Percentiles rank a stretch among this genome's conserved stretches.
Evolutionary conservation across 805 yeast species (phyloP).

Genomic region (Peterozyma xylosa): DNA sequence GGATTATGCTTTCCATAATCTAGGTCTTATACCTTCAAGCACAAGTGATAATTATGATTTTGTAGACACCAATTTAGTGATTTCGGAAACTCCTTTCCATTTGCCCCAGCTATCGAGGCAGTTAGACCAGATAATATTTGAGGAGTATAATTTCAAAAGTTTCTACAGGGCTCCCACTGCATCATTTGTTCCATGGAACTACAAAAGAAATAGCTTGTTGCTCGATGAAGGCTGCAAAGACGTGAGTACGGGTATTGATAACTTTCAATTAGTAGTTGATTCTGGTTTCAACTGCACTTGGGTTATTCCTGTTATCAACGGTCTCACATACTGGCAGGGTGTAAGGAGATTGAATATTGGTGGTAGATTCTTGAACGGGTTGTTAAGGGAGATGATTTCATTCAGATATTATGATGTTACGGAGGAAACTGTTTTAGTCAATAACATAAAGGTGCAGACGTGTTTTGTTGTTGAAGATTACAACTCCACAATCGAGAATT

Average conservation of each 20-base stretch:
- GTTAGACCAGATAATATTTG: constrained; percentile 89
- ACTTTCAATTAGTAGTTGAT: constrained; percentile 77
- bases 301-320: constrained; percentile 77
- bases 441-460: constrained; percentile 76
- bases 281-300: constrained; percentile 85
- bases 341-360: constrained; percentile 77
- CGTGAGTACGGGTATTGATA: constrained; percentile 24
- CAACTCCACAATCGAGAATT: constrained; percentile 8
- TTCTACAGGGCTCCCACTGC: constrained; percentile 62
- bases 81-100: constrained; percentile 78
- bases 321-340: constrained; percentile 69
- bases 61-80: constrained; percentile 50
- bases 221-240: constrained; percentile 12
- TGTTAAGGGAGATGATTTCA: constrained; percentile 75
- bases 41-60: constrained; percentile 19
- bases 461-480: constrained; percentile 64
- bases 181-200: constrained; percentile 58
- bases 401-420: constrained; percentile 89
- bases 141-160: constrained; percentile 77
- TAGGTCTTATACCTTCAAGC: neutral
- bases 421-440: constrained; percentile 81
- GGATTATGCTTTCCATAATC: constrained; percentile 65
- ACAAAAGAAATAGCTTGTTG: constrained; percentile 17
- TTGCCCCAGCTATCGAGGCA: constrained; percentile 75
- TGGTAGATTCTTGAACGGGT: constrained; percentile 78